Percentiles rank a stretch among this genome's conserved stretches.
Evolutionary conservation across 768 basidiomycete species (phyloP).

Genomic region (Termitomyces sp.): DNA sequence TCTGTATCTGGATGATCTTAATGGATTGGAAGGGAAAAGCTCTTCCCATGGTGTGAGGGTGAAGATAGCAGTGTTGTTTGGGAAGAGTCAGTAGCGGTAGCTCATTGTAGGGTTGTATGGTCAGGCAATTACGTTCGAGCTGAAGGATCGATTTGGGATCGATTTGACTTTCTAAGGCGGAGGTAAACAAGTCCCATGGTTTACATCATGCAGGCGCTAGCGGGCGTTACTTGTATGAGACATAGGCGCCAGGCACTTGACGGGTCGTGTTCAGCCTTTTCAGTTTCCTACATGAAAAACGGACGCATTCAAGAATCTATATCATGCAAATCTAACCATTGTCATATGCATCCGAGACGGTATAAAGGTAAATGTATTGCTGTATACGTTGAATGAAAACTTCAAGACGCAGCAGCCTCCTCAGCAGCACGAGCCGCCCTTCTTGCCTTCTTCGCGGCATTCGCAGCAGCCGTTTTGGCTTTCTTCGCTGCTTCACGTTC

Average conservation of each 20-base stretch:
- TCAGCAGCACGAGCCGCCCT: slow-evolving; percentile 53
- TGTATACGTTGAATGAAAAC: neutral
- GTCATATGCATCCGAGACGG: neutral
- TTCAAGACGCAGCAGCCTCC: slow-evolving; percentile 13
- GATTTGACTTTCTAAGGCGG: neutral
- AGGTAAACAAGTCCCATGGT: neutral
- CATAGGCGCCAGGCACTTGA: neutral
- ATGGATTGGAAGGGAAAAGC: slow-evolving; percentile 1
- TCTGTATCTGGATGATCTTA: neutral
- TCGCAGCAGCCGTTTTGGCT: slow-evolving; percentile 79
- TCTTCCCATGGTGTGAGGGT: neutral
- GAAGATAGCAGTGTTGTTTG: neutral
- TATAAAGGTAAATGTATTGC: neutral
- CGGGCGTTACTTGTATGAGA: neutral
- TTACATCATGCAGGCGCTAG: neutral
- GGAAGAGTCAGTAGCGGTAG: neutral
- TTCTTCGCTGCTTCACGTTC: slow-evolving; percentile 78
- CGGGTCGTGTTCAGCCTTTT: neutral
- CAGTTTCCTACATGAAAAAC: neutral
- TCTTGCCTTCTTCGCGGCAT: slow-evolving; percentile 87
- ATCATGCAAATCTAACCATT: neutral
- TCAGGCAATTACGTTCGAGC: neutral
- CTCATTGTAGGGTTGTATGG: neutral
- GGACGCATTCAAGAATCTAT: neutral
- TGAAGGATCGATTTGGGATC: neutral